These are phyloP conservation scores for Exophiala dermatitidis DNA, from an alignment of 2,329 filamentous ascomycete genomes.

Conservation along the genomic window DNA sequence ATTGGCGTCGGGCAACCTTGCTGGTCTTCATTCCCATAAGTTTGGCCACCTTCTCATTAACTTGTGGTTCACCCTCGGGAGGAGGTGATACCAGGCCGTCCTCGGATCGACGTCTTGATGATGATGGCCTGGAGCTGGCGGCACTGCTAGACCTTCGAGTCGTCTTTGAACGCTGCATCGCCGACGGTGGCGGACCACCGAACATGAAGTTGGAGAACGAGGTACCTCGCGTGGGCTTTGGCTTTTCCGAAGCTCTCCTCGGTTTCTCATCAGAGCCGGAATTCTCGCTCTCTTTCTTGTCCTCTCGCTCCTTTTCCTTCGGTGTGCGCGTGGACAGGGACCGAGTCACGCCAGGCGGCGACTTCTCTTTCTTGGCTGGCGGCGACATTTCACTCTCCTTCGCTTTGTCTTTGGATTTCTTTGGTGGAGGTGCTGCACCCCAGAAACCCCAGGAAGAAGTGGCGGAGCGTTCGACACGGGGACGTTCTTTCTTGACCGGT, in stretches of 20 bases:
- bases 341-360: slow-evolving; percentile 41
- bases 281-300: slow-evolving; percentile 51
- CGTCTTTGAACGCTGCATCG: slow-evolving; percentile 54
- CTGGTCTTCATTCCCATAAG: slow-evolving; percentile 56
- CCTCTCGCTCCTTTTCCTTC: slow-evolving; percentile 47
- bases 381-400: slow-evolving; percentile 29
- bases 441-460: slow-evolving; percentile 69
- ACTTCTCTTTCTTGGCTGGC: slow-evolving; percentile 34
- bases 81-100: slow-evolving; percentile 68
- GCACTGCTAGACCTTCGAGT: slow-evolving; percentile 53
- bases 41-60: slow-evolving; percentile 71
- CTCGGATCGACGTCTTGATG: slow-evolving; percentile 63
- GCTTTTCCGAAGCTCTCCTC: slow-evolving; percentile 41
- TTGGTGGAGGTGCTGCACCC: slow-evolving; percentile 49
- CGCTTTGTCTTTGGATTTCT: slow-evolving; percentile 47
- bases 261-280: slow-evolving; percentile 62
- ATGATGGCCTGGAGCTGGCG: slow-evolving; percentile 48
- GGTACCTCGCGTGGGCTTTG: slow-evolving; percentile 50
- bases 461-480: slow-evolving; percentile 65
- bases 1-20: slow-evolving; percentile 44
- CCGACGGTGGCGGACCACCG: slow-evolving; percentile 54
- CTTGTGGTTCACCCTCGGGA: slow-evolving; percentile 58
- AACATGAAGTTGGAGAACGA: slow-evolving; percentile 60
- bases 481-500: slow-evolving; percentile 63
- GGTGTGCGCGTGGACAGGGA: slow-evolving; percentile 52